Conservation (phyloP, 805 yeast genomes). For the Monosporozyma aquatica region DNA sequence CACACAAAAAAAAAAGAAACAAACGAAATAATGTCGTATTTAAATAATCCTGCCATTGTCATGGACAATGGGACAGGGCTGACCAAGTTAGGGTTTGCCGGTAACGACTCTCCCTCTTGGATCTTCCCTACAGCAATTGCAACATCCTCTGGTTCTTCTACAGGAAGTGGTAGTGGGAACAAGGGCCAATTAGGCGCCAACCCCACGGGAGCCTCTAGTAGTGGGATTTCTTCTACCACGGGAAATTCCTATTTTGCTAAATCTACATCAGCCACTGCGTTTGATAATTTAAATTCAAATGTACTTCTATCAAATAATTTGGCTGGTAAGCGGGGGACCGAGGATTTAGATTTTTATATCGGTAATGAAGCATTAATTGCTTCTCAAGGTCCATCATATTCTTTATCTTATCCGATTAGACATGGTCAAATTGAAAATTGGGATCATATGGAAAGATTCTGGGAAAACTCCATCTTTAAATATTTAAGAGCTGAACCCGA, state of each 20-base stretch:
- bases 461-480: slow-evolving; percentile 96
- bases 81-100: slow-evolving; percentile 96
- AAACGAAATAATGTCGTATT: slow-evolving; percentile 41
- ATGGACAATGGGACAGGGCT: slow-evolving; percentile 99
- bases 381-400: slow-evolving; percentile 84
- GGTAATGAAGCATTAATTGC: slow-evolving; percentile 93
- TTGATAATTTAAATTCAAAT: slow-evolving; percentile 21
- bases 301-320: slow-evolving; percentile 33
- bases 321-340: slow-evolving; percentile 76
- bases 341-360: slow-evolving; percentile 86
- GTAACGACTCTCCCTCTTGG: slow-evolving; percentile 95
- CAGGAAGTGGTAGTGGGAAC: slow-evolving; percentile 19
- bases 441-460: slow-evolving; percentile 99
- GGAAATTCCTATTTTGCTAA: slow-evolving; percentile 27
- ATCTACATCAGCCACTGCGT: slow-evolving; percentile 31
- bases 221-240: slow-evolving; percentile 15
- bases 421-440: slow-evolving; percentile 98
- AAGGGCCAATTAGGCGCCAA: slow-evolving; percentile 30
- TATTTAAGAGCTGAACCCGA: slow-evolving; percentile 97
- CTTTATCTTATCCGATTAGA: slow-evolving; percentile 82
- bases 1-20: neutral
- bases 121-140: slow-evolving; percentile 93
- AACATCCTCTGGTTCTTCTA: slow-evolving; percentile 43
- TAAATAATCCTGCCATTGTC: slow-evolving; percentile 86
- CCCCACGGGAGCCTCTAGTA: slow-evolving; percentile 29